Evolutionary conservation across 2,329 filamentous ascomycete genomes (phyloP), one percentile per base, ranked within the genome.

Genomic region (Aureobasidium namibiae): DNA sequence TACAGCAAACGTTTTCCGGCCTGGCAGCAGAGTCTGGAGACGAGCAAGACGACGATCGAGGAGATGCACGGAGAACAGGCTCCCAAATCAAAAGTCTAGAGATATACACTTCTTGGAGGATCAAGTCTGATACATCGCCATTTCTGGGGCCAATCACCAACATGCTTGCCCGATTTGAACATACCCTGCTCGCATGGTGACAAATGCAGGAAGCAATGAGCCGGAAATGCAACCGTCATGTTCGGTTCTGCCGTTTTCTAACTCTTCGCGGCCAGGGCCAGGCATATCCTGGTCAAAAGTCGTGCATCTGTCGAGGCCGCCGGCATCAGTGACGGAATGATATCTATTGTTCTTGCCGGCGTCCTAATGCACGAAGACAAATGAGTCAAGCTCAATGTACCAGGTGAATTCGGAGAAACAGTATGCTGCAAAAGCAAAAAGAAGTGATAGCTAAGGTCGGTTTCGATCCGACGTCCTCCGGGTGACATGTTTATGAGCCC

Each of bases 401-500:
- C n/a, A n/a, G n/a, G n/a, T n/a, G n/a, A n/a, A n/a, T n/a, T n/a
- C n/a, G n/a, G n/a, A n/a, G n/a, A n/a, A n/a, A n/a, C n/a, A 14
- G 16, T 13, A 29, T 9, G 16, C 13, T 14, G 8, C 33, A 34
- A 4, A 8, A 14, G 23, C 38, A 56, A 56, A 56, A 56, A 54
- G 26, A 60, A 58, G 38, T 29, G 21, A 39, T 63, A 64, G 63
- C 63, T 64, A 61, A 62, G 60, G 33, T 48, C 60, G 62, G 63
- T 65, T 65, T 65, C 63, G 63, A 65, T 65, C 63, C 62, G 59
- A 46, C 24, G 63, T 42, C 62, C 63, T 65, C 62, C 63, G 63
- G 63, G 63, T n/a, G n/a, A n/a, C n/a, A n/a, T n/a, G n/a, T n/a
- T 65, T 63, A 65, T 65, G 63, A 65, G 63, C 63, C 63, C 63